Conservation (phyloP, 768 basidiomycete species). For the Russula lepida region DNA sequence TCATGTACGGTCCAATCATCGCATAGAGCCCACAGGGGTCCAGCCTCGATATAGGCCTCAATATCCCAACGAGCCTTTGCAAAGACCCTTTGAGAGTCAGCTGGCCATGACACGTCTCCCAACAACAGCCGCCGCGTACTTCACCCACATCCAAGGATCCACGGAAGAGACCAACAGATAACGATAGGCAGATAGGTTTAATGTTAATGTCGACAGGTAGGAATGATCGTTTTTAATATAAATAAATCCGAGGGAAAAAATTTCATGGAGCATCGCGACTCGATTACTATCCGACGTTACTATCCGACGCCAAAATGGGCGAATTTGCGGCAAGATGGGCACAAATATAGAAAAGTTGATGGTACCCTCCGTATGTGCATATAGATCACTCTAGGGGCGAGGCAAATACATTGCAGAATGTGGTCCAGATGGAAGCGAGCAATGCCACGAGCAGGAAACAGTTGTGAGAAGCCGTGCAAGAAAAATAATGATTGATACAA, state of each 20-base stretch:
- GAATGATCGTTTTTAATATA: slow-evolving; percentile 9
- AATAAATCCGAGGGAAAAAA: not conserved
- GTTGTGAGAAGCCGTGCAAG: not conserved
- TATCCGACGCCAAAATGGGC: not conserved
- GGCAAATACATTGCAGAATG: too few species aligned
- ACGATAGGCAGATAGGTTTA: slow-evolving; percentile 36
- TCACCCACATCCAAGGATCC: not conserved
- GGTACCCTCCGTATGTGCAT: too few species aligned
- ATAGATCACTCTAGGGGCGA: too few species aligned
- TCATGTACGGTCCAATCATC: too few species aligned
- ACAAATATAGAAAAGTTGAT: too few species aligned
- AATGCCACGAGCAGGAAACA: not conserved
- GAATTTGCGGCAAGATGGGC: not conserved
- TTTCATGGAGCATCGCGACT: not conserved
- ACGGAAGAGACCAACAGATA: slow-evolving; percentile 26
- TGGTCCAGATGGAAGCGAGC: too few species aligned
- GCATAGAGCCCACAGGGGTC: too few species aligned
- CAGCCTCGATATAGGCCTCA: too few species aligned
- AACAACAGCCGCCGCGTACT: not conserved
- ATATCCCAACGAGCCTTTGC: too few species aligned
- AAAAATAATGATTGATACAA: not conserved
- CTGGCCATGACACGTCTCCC: not conserved
- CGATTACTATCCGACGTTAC: not conserved
- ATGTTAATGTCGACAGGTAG: slow-evolving; percentile 6
- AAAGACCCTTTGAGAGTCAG: not conserved